Evolutionary conservation across 805 yeast species (phyloP), one percentile per base, ranked within the genome.

Genomic region (Starmerella bombicola): DNA sequence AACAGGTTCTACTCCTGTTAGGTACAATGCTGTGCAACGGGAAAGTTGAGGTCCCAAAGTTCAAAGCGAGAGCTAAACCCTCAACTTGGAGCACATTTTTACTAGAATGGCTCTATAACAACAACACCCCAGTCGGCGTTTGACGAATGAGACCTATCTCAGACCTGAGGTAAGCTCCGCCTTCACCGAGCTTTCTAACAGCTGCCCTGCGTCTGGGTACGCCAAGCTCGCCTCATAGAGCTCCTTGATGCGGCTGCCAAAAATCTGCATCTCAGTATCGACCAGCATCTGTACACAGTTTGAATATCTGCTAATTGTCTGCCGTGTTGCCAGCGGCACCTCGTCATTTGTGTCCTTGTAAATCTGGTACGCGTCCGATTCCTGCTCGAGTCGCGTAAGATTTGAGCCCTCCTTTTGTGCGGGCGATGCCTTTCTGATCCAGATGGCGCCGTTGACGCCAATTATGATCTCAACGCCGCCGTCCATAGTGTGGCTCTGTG

Each of bases 401-500:
- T 82, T 68, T 3, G 19, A 34, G 30, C 51, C 42, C 7, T 56
- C 40, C 4, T 47, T 46, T 3, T 55, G 50, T 1, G 60, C 54
- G 18, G 58, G 55, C 29, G 56, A 42, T 41, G 91, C 74, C 56
- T 83, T 83, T 55, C 82, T 74, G 38, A 91, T 63, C 98, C 98
- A 91, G 34, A 91, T 72, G 56, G 71, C 88, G 3, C 99, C 98
- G 58, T 93, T 91, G 8, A 88, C 93, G 24, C 99, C 98, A 32
- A 93, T 64, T 36, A 91, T 84, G 35, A 80, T 70, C 52, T 86
- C 84, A 25, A 91, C 83, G 52, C 81, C 82, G n/a, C 96, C 97
- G 1, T 95, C 95, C n/a, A 91, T 67, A 43, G 74, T 73, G 62
- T 82, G 84, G 16, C 86, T 71, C 59, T 91, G 97, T 52, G 82